Evolutionary conservation across 108 stramenopile genomes (phyloP).

Genomic region (Chaetoceros muelleri): DNA sequence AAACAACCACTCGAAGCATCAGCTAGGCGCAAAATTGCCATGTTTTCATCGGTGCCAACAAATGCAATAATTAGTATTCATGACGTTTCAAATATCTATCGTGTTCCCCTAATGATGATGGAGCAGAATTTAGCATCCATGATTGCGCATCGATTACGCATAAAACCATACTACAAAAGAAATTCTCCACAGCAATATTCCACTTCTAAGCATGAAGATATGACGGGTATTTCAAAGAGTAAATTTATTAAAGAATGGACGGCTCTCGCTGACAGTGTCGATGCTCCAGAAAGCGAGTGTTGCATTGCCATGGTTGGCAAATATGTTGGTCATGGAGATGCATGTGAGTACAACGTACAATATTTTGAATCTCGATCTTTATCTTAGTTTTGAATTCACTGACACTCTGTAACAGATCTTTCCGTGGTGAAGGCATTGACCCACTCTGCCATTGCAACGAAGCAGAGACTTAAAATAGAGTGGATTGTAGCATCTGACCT

Average conservation of each 20-base stretch:
- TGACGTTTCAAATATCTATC: slow-evolving; percentile 83
- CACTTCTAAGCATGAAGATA: slow-evolving; percentile 15
- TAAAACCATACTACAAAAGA: slow-evolving; percentile 18
- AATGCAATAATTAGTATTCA: slow-evolving; percentile 54
- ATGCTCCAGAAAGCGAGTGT: slow-evolving; percentile 41
- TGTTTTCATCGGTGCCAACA: slow-evolving; percentile 55
- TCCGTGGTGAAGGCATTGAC: slow-evolving; percentile 70
- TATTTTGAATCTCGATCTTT: not conserved
- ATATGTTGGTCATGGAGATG: slow-evolving; percentile 47
- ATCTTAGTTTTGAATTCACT: not conserved
- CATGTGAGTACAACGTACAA: slow-evolving; percentile 16
- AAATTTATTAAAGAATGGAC: slow-evolving; percentile 47
- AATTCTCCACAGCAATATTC: slow-evolving; percentile 25
- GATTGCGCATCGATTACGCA: slow-evolving; percentile 22
- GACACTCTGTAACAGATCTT: slow-evolving; percentile 34
- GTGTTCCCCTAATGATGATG: slow-evolving; percentile 72
- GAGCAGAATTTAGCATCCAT: slow-evolving; percentile 51
- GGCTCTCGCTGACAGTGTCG: slow-evolving; percentile 55
- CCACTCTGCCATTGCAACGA: slow-evolving; percentile 61
- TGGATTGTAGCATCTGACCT: slow-evolving; percentile 55
- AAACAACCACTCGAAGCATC: slow-evolving; percentile 25
- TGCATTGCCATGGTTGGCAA: slow-evolving; percentile 77
- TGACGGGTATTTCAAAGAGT: slow-evolving; percentile 21
- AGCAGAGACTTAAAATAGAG: slow-evolving; percentile 42
- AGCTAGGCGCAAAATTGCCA: slow-evolving; percentile 36